phyloP scores from a whole-genome alignment of 495 filamentous ascomycete genomes.

The Penicillium samsonianum region DNA sequence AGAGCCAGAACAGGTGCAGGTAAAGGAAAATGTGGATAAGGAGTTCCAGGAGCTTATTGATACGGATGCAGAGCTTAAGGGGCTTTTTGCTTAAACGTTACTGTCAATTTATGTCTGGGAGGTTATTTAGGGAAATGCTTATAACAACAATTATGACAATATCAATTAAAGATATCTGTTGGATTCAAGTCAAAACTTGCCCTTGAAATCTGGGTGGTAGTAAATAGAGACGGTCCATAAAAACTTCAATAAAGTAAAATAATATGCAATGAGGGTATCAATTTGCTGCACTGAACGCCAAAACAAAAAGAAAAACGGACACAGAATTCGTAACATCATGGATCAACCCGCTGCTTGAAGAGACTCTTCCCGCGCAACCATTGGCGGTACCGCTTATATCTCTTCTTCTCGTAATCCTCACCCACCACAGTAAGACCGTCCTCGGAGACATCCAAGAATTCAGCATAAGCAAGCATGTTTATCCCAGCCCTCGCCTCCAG shows the following conservation, averaged over 20 bases:
- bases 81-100: slow-evolving; percentile 25
- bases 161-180: not conserved
- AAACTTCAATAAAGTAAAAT: not conserved
- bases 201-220: not conserved
- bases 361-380: slow-evolving; percentile 91
- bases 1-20: slow-evolving; percentile 25
- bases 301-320: slow-evolving; percentile 2
- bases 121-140: not conserved
- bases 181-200: not conserved
- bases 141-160: not conserved
- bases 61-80: slow-evolving; percentile 37
- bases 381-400: slow-evolving; percentile 93
- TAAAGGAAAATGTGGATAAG: slow-evolving; percentile 28
- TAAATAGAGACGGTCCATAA: not conserved
- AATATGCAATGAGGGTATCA: slow-evolving; percentile 22
- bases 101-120: not conserved
- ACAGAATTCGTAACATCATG: slow-evolving; percentile 27
- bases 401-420: slow-evolving; percentile 82
- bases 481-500: slow-evolving; percentile 55
- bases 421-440: slow-evolving; percentile 85
- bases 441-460: slow-evolving; percentile 73
- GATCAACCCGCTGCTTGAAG: slow-evolving; percentile 84
- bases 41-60: slow-evolving; percentile 41
- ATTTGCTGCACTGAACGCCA: slow-evolving; percentile 17
- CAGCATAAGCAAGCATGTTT: slow-evolving; percentile 71